Base-by-base conservation (phyloP, 768 basidiomycete genomes). In the Phanerochaete carnosa region DNA sequence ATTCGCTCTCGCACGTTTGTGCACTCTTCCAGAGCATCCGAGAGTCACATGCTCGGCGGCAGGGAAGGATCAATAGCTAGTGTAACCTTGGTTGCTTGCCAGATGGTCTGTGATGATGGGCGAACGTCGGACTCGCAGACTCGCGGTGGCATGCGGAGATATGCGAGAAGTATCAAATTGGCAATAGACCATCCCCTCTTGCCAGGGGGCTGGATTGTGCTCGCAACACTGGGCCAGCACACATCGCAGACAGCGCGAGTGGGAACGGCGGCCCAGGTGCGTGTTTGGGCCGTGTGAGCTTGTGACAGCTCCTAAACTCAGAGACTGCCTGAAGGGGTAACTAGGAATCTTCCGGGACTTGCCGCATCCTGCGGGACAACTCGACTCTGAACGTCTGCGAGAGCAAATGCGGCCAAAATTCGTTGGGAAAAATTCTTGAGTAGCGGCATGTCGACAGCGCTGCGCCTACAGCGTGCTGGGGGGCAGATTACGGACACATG, bases 341-440 rank as follows among this genome's bases (percentile, higher is more conserved):
- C 56, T 67, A 67, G 60, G 66, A 67, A 67, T 57, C 59, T 54
- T 59, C 63, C 61, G 66, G 52, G 37, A 60, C 53, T 52, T 59
- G 53, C 64, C 61, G 56, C 15, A 46, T 16, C 49, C 22, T 7
- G 45, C 56, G 56, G 23, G 43, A 47, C 45, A 19, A 13, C 16
- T 37, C 25, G 37, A 15, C 11, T 50, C 46, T 6, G n/a, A 6
- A 9, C 46, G n/a, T 6, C 26, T 6, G 6, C 46, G 7, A 47
- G 26, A 19, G 26, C 46, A 9, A 55, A 22, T 35, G 32, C 51
- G 51, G 29, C 51, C 13, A 53, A 11, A 30, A 29, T 13, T 13
- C 51, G n/a, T 51, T 15, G 11, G 33, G 13, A 26, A 29, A 9
- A 29, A 11, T 26, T 53, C 13, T 30, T 29, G 46, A 8, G 11